Conservation (phyloP, 139 green algal genomes). For the Picochlorum sp. region DNA sequence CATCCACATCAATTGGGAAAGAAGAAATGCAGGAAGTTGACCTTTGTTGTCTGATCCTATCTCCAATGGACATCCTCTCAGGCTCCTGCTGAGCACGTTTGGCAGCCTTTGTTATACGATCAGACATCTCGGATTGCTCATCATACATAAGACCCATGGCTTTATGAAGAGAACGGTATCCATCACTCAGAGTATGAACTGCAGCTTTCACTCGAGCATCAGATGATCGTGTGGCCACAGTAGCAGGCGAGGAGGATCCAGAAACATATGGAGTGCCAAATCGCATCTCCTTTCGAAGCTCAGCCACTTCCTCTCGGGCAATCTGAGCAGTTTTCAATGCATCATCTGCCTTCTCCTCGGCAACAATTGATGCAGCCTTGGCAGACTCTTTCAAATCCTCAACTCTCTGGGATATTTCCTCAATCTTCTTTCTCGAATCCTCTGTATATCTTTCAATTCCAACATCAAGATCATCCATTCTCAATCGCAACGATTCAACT, state of each 20-base stretch:
- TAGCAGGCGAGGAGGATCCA: not conserved
- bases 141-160: conserved; percentile 12
- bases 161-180: conserved; percentile 8
- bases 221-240: not conserved
- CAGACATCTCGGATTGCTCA: conserved; percentile 6
- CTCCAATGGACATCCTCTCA: not conserved
- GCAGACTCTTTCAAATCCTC: not conserved
- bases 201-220: conserved; percentile 8
- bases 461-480: conserved; percentile 6
- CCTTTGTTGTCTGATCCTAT: too few relatives aligned
- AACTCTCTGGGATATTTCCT: not conserved
- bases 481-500: not conserved
- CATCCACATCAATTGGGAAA: not conserved
- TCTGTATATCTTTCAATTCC: conserved; percentile 1
- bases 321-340: not conserved
- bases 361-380: not conserved
- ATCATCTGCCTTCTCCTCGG: not conserved
- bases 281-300: not conserved
- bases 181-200: conserved; percentile 9
- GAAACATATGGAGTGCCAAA: not conserved
- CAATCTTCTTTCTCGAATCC: not conserved
- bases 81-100: not conserved
- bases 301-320: not conserved
- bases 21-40: too few relatives aligned
- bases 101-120: not conserved